Evolutionary conservation across 116 monocot species (phyloP), one percentile per base, ranked within the genome.

Genomic region (Iris pallida): DNA sequence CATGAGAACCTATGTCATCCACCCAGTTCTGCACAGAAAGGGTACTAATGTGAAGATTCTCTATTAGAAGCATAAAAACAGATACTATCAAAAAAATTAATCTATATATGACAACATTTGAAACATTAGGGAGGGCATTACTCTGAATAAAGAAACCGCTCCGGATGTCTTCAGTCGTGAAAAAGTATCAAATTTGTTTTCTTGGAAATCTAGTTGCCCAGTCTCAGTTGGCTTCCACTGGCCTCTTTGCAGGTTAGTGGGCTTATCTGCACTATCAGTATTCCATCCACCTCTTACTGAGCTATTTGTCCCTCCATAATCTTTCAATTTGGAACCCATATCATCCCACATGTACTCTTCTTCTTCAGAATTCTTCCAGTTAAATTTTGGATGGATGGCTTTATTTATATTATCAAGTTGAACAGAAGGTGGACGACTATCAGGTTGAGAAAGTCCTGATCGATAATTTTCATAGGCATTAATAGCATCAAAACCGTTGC

Each of bases 321-420:
- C 86, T 43, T 77, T 68, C 61, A 64, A 70, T 76, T 76, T 73
- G 54, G 81, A 71, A 59, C 79, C 77, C 45, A 79, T 75, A 64
- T 90, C 85, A 83, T 92, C 90, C 98, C 97, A 97, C 70, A 85
- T 83, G 51, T 85, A 97, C 59, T 97, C 92, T 76, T 97, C 97
- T 61, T 97, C 98, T 69, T 90, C 98, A 46, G 93, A 85, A 64
- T 90, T 85, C 75, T 98, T 93, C 98, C 98, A 98, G 68, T 67
- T 78, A 58, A 83, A 75, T 66, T 72, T 13, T 2, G 64, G 42
- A 9, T 72, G 41, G 19, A 65, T 74, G 47, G 45, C 74, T 75
- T 70, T 83, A 71, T 79, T 75, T 54, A 56, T 30, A 52, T 57
- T 62, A 55, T 49, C 74, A 16, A 59, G 55, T n/a, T 83, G 71